Evolutionary conservation across 1,284 basidiomycete species (phyloP), one percentile per base, ranked within the genome.

Genomic region (Microbotryum silenes-acaulis): DNA sequence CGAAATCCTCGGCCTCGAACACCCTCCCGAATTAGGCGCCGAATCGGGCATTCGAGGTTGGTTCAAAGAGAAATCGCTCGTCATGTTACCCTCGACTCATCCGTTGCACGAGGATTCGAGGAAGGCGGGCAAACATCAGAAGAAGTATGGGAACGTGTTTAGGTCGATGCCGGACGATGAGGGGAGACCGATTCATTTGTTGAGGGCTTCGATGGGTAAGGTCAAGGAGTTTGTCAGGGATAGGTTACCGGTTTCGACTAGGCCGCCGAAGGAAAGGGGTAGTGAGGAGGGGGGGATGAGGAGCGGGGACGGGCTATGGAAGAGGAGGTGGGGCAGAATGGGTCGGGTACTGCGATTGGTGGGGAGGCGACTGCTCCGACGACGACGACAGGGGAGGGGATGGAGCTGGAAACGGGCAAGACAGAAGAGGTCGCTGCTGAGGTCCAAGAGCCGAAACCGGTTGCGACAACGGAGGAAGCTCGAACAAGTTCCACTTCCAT

Each of bases 61-160:
- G 67, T 69, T 63, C 61, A 69, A 69, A 47, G 52, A 59, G 63
- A 54, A 62, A 42, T 69, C 67, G n/a, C 61, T 67, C 50, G 63
- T 69, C 16, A 57, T 69, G 9, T 56, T 67, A 3, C 67, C 67
- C 0, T 59, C 61, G 23, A 63, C 61, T 1, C 67, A 67, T 46
- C 59, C 63, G 14, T 50, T 69, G 14, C 65, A 67, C 33, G 67
- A 69, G 10, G 67, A 69, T 42, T 61, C 65, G 7, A 51, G 65
- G 4, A 57, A 60, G 20, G 61, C 59, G 2, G 63, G 63, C 31
- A 69, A 69, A 54, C 59, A 63, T 45, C 65, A 66, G 51, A 69
- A 65, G 48, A 67, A 67, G 61, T 67, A 51, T 46, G 67, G 67
- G 14, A 67, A 67, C 57, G 48, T 69, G 14, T 42, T 57, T 14